Conservation (phyloP, 2,329 filamentous ascomycete genomes). For the Ascochyta rabiei region DNA sequence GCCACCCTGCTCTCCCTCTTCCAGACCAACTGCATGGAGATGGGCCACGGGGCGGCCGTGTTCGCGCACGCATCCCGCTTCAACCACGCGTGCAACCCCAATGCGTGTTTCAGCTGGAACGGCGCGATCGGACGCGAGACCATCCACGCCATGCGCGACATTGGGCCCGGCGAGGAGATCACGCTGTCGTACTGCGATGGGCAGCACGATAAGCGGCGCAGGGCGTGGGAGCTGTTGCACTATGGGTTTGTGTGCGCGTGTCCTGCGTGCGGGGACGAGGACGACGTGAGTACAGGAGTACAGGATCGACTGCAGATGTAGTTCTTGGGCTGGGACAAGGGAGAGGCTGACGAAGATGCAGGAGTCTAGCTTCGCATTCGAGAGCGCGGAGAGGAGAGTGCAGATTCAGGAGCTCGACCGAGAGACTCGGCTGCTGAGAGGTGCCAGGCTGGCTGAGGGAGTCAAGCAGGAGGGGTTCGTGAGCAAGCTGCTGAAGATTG, state of each 20-base stretch:
- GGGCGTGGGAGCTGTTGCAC: constrained; percentile 43
- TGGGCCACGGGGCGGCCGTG: constrained; percentile 40
- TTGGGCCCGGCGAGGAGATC: constrained; percentile 47
- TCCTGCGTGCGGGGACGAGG: constrained; percentile 40
- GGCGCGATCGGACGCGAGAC: constrained; percentile 33
- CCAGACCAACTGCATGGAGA: constrained; percentile 51
- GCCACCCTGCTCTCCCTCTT: constrained; percentile 44
- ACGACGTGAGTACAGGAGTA: constrained; percentile 28
- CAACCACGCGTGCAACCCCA: constrained; percentile 52
- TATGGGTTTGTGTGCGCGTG: constrained; percentile 49
- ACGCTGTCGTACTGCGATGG: constrained; percentile 48
- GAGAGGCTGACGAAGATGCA: background rate
- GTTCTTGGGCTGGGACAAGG: no score
- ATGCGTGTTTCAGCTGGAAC: constrained; percentile 49
- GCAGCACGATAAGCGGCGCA: constrained; percentile 35
- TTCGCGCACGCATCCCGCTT: constrained; percentile 48
- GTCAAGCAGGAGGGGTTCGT: constrained; percentile 22
- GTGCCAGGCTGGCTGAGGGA: constrained; percentile 19
- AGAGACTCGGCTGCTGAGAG: constrained; percentile 31
- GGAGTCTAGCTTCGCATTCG: constrained; percentile 29
- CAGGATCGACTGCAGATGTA: no score
- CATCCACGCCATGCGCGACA: constrained; percentile 44
- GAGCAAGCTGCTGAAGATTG: constrained; percentile 35
- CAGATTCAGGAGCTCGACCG: constrained; percentile 42
- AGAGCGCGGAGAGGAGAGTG: constrained; percentile 40